Evolutionary conservation across 306 rosid species (phyloP).

Genomic region (Datisca glomerata): DNA sequence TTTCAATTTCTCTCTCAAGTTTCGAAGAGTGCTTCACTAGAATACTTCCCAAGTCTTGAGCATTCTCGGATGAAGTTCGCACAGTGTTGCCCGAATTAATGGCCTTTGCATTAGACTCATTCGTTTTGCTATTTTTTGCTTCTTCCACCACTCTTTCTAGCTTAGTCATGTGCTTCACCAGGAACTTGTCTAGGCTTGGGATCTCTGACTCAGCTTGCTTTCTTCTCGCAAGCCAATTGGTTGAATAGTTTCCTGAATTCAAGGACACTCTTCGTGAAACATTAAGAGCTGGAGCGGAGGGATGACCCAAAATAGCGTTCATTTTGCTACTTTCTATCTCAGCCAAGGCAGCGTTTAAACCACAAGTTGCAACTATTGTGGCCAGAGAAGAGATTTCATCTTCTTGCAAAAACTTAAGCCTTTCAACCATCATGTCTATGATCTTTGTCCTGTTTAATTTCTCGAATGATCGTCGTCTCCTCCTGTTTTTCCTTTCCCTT

Average conservation of each 20-base stretch:
- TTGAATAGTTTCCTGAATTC: constrained; percentile 25
- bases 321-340: constrained; percentile 50
- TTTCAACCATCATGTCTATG: constrained; percentile 57
- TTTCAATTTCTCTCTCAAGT: constrained; percentile 34
- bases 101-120: constrained; percentile 19
- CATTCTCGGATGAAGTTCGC: constrained; percentile 21
- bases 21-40: constrained; percentile 30
- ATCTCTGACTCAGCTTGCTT: constrained; percentile 44
- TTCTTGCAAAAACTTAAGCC: constrained; percentile 79
- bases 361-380: constrained; percentile 85
- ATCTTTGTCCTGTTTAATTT: constrained; percentile 37
- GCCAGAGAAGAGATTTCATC: constrained; percentile 87
- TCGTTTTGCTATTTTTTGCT: constrained; percentile 48
- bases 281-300: constrained; percentile 19
- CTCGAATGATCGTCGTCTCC: constrained; percentile 41
- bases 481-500: constrained; percentile 36
- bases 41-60: constrained; percentile 43
- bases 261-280: constrained; percentile 36
- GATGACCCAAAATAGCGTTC: constrained; percentile 27
- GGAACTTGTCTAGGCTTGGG: constrained; percentile 80
- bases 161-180: constrained; percentile 73
- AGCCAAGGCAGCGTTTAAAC: constrained; percentile 77
- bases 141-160: constrained; percentile 82
- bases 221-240: constrained; percentile 31
- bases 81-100: constrained; percentile 1